phyloP scores from a whole-genome alignment of 768 basidiomycete species.

The Mycena kentingensis region DNA sequence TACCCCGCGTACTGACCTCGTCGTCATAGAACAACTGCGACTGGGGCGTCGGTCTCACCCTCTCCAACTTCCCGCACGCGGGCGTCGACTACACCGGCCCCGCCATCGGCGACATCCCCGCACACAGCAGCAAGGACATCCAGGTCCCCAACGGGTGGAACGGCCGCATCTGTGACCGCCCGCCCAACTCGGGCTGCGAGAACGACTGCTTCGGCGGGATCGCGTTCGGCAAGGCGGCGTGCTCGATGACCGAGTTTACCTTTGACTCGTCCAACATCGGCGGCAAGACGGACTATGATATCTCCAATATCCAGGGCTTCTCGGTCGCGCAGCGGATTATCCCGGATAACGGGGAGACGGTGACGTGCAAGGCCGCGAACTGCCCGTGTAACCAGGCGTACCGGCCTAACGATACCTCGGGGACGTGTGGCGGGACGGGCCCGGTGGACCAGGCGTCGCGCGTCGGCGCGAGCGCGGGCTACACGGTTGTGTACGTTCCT shows the following conservation, averaged over 20 bases:
- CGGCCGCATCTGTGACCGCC: slow-evolving; percentile 12
- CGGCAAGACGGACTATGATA: slow-evolving; percentile 17
- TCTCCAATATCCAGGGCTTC: slow-evolving; percentile 21
- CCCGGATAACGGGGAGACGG: too few species aligned
- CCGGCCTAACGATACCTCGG: slow-evolving; percentile 2
- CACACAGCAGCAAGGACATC: neutral
- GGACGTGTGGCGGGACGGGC: slow-evolving; percentile 7
- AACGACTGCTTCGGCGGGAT: slow-evolving; percentile 15
- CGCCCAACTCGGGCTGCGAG: slow-evolving; percentile 13
- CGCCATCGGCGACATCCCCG: slow-evolving; percentile 5
- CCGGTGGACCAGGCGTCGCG: slow-evolving; percentile 1
- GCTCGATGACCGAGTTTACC: slow-evolving; percentile 13
- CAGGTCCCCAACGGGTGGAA: slow-evolving; percentile 14
- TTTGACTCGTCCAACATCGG: slow-evolving; percentile 8
- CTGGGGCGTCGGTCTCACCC: slow-evolving; percentile 1
- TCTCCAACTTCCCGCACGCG: slow-evolving; percentile 11
- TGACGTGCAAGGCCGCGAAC: too few species aligned
- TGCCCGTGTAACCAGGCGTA: neutral
- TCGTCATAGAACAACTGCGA: slow-evolving; percentile 12
- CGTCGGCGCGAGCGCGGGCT: neutral
- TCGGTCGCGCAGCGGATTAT: slow-evolving; percentile 16
- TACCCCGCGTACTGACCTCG: neutral
- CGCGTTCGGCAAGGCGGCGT: slow-evolving; percentile 5
- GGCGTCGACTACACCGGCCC: slow-evolving; percentile 5
- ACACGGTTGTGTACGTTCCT: too few species aligned